Evolutionary conservation across 2,329 filamentous ascomycete species (phyloP), one percentile per base, ranked within the genome.

Genomic region (Venturia carpophila): DNA sequence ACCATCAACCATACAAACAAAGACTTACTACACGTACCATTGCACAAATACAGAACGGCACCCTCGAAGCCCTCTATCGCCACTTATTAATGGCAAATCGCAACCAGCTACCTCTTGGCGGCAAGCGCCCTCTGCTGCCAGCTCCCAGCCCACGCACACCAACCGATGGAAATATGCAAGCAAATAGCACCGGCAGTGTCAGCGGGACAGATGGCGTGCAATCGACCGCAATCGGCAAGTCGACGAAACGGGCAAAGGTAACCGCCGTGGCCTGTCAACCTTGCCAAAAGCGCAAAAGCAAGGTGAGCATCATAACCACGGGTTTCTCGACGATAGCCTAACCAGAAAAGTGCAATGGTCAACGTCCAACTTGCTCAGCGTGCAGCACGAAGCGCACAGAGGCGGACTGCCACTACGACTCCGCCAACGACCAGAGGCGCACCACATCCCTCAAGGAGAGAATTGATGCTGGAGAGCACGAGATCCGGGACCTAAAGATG

Each of bases 401-500:
- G 15, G 24, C 49, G 15, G 64, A 68, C 21, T 69, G 68, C 52
- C n/a, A 42, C 21, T 69, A 69, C 67, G 67, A 69, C 49, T 63
- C 63, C 10, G 60, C 63, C 5, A 64, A 66, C 6, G 68, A 69
- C 43, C 66, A 68, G 56, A 55, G 68, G 45, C 63, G 68, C 37
- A 69, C 68, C 15, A 39, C 66, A 13, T 62, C 68, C 1, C 52
- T 69, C 27, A 69, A 68, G 52, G 62, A 68, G 30, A 52, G 63
- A 17, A 68, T 69, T 17, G 37, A 55, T 13, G 56, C 65, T 1
- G 39, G 66, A 19, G 34, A 52, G 30, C 34, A 21, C n/a, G 63
- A 64, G n/a, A 45, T 27, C 3, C 11, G 15, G 6, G 52, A 52
- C 39, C 37, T 64, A 3, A 56, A 41, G 52, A 58, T 13, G 5